These are phyloP conservation scores for Populus hybrid DNA, from an alignment of 441 rosid species.

Conservation along the genomic window DNA sequence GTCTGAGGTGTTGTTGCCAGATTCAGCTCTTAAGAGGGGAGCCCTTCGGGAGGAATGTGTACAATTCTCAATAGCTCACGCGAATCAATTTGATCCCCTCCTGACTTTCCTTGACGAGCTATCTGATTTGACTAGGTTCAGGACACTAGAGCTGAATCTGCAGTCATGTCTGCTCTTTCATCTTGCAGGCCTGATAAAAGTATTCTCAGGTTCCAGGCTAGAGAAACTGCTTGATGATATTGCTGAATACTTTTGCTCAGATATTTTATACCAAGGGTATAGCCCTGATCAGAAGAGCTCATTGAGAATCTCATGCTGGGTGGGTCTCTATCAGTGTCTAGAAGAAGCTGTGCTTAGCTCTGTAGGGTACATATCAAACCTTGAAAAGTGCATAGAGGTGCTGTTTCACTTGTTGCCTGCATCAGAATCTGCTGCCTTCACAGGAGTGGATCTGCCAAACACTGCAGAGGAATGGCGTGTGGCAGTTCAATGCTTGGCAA, in stretches of 20 bases:
- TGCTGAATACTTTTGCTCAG: conserved; percentile 43
- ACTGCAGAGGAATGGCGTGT: conserved; percentile 57
- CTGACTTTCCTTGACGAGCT: conserved; percentile 74
- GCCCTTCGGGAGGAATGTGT: conserved; percentile 71
- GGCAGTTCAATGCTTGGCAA: conserved; percentile 69
- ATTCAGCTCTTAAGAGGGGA: conserved; percentile 34
- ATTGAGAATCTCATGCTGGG: conserved; percentile 73
- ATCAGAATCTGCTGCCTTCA: conserved; percentile 28
- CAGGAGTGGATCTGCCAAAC: conserved; percentile 28
- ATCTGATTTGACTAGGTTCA: conserved; percentile 69
- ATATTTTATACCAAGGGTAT: conserved; percentile 39
- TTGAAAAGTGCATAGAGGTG: conserved; percentile 69
- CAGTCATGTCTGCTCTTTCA: conserved; percentile 61
- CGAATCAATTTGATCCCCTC: conserved; percentile 63
- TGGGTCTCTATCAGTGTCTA: conserved; percentile 70
- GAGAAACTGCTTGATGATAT: conserved; percentile 70
- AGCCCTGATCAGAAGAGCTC: conserved; percentile 45
- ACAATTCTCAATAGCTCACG: conserved; percentile 65
- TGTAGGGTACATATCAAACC: conserved; percentile 42
- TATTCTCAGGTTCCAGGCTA: conserved; percentile 77
- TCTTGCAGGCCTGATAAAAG: conserved; percentile 56
- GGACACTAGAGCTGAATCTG: conserved; percentile 56
- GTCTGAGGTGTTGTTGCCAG: conserved; percentile 31
- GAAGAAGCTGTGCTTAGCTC: conserved; percentile 64
- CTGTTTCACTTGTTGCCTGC: conserved; percentile 62